Conservation (phyloP, 331 rosid genomes). For the Malus hybrid region DNA sequence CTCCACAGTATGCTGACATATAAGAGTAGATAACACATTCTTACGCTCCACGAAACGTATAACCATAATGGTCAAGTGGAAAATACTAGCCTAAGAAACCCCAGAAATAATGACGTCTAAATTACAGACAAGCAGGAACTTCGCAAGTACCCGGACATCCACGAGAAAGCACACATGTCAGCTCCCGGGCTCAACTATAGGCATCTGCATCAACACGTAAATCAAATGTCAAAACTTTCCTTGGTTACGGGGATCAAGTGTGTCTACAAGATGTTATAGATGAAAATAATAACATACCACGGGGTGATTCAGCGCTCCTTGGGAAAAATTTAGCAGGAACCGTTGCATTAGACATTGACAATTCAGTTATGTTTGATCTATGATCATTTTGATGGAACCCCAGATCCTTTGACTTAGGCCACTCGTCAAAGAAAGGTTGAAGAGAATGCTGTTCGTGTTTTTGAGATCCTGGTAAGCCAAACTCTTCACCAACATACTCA, state of each 20-base stretch:
- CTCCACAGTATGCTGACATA: no score
- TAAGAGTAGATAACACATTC: no score
- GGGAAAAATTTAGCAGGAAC: conserved; percentile 48
- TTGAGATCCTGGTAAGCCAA: conserved; percentile 33
- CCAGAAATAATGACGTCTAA: not conserved
- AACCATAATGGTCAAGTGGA: not conserved
- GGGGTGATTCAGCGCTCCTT: conserved; percentile 53
- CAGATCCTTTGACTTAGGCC: conserved; percentile 51
- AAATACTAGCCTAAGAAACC: not conserved
- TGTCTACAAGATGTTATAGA: not conserved
- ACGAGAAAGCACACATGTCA: not conserved
- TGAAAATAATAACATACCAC: conserved; percentile 25
- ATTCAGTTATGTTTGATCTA: conserved; percentile 55
- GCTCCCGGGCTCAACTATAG: conserved; percentile 10
- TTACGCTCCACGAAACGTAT: not conserved
- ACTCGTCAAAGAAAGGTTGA: conserved; percentile 49
- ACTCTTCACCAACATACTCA: conserved; percentile 38
- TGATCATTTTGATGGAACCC: conserved; percentile 52
- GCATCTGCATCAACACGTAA: conserved; percentile 10
- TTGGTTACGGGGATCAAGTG: not conserved
- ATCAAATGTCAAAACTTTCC: not conserved
- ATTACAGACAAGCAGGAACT: not conserved
- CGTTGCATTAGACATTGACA: conserved; percentile 60
- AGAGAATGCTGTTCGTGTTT: conserved; percentile 47
- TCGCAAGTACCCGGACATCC: not conserved